Evolutionary conservation across 306 rosid species (phyloP), one percentile per base, ranked within the genome.

Genomic region (Pyrus bretschneideri): DNA sequence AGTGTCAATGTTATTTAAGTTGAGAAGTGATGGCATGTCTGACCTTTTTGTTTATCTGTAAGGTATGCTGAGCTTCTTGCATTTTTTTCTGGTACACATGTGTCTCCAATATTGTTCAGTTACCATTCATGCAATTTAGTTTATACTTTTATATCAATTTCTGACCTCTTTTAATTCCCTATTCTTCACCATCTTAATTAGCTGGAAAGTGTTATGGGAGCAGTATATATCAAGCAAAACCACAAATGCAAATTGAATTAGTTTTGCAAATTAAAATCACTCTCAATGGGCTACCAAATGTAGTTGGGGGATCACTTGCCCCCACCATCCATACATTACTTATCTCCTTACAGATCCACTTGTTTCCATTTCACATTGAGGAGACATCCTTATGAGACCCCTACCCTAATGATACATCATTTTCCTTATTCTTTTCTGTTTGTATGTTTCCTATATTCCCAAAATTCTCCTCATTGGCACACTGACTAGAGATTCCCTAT

Each of bases 221-320:
- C 67, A 62, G 18, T 17, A 13, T 69, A 38, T 7, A 38, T 38
- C n/a, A 40, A 22, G 35, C 14, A 69, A 67, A 69, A 69, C 55
- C n/a, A 45, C 54, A 51, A 51, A 30, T 4, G 21, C 45, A 52
- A 31, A 31, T 71, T 71, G 49, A 27, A 30, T 38, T 38, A 51
- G 30, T 21, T 9, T 29, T 71, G 59, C 35, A 27, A 70, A 22
- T 18, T 19, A 2, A 69, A 69, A 46, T 63, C 25, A 82, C 11
- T 42, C 40, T 63, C 21, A 52, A 29, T 71, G 77, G 72, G 58
- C 45, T 42, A 54, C 3, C 73, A 69, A 74, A 73, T 88, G 91
- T 89, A 91, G 93, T 86, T 89, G 79, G 91, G 91, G 89, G 85
- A 81, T 85, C 80, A 83, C 23, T 81, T 81, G 89, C 69, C 88